Conservation (phyloP, 306 rosid species). For the Vigna mungo region DNA sequence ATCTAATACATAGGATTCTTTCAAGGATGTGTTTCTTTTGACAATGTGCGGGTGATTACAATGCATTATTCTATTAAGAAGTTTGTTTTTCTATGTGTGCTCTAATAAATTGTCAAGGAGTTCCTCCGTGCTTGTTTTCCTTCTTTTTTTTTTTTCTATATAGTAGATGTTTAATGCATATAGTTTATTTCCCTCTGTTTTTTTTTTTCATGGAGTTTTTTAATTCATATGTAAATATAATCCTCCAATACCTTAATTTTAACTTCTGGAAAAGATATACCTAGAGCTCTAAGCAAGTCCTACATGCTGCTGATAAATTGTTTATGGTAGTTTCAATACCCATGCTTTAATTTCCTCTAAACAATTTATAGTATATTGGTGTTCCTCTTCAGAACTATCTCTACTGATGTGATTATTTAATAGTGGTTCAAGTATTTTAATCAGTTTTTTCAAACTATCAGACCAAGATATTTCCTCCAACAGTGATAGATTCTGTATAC, state of each 20-base stretch:
- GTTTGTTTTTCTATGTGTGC: slow-evolving; percentile 7
- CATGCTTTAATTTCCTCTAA: slow-evolving; percentile 3
- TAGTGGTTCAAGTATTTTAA: slow-evolving; percentile 32
- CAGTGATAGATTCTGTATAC: slow-evolving; percentile 34
- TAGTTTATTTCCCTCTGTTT: neutral
- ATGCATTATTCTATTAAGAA: slow-evolving; percentile 24
- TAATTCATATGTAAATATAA: slow-evolving; percentile 7
- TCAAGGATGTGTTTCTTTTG: slow-evolving; percentile 30
- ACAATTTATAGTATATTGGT: slow-evolving; percentile 23
- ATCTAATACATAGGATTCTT: slow-evolving; percentile 21
- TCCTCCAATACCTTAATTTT: slow-evolving; percentile 9
- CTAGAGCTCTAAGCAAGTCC: slow-evolving; percentile 32
- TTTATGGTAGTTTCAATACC: slow-evolving; percentile 22
- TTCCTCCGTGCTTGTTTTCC: neutral
- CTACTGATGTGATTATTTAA: neutral
- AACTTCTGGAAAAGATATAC: slow-evolving; percentile 9
- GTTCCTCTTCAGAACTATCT: neutral
- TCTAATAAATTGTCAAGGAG: slow-evolving; percentile 21
- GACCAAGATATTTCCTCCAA: slow-evolving; percentile 21
- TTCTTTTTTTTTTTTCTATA: slow-evolving; percentile 8
- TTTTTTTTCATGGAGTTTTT: neutral
- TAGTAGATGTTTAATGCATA: neutral
- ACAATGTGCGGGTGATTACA: neutral
- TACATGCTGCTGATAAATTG: slow-evolving; percentile 31
- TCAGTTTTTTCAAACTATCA: slow-evolving; percentile 15